phyloP scores from a whole-genome alignment of 768 basidiomycete genomes.

The Gymnopilus junonius region DNA sequence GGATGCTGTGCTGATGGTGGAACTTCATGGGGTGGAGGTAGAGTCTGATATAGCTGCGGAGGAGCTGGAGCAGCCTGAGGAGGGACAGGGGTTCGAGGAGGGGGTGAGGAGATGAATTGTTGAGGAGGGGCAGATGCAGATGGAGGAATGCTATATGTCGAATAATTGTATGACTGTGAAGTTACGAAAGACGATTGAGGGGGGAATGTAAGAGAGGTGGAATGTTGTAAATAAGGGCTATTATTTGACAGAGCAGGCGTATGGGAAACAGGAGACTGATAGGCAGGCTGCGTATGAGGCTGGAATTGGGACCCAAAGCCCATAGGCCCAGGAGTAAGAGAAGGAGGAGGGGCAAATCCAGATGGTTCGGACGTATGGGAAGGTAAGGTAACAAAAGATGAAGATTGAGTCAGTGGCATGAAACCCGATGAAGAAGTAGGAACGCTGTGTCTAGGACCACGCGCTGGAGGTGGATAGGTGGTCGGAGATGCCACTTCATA shows the following conservation, averaged over 20 bases:
- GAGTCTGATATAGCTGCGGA: conserved; percentile 37
- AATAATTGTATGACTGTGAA: conserved; percentile 36
- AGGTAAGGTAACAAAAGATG: conserved; percentile 38
- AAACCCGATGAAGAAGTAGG: conserved; percentile 74
- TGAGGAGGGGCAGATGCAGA: conserved; percentile 40
- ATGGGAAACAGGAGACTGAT: conserved; percentile 33
- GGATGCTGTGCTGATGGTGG: conserved; percentile 21
- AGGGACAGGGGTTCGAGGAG: conserved; percentile 27
- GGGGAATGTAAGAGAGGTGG: conserved; percentile 39
- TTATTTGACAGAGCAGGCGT: conserved; percentile 31
- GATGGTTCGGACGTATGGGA: conserved; percentile 41
- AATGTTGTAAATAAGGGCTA: conserved; percentile 28
- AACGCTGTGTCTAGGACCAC: conserved; percentile 69
- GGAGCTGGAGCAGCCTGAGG: conserved; percentile 33
- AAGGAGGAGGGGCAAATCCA: conserved; percentile 40
- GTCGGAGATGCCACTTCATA: conserved; percentile 39
- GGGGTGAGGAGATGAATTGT: conserved; percentile 38
- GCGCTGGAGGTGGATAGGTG: conserved; percentile 40
- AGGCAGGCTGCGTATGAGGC: conserved; percentile 27
- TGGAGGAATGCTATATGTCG: conserved; percentile 40
- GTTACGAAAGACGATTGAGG: conserved; percentile 42
- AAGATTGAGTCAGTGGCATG: conserved; percentile 52
- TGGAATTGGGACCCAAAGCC: conserved; percentile 43
- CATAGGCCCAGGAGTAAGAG: conserved; percentile 45
- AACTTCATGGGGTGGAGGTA: conserved; percentile 38